Percentiles rank a stretch among this genome's conserved stretches.
These are phyloP conservation scores for Mediolabrus comicus DNA, from an alignment of 108 stramenopile species.

Conservation along the genomic window DNA sequence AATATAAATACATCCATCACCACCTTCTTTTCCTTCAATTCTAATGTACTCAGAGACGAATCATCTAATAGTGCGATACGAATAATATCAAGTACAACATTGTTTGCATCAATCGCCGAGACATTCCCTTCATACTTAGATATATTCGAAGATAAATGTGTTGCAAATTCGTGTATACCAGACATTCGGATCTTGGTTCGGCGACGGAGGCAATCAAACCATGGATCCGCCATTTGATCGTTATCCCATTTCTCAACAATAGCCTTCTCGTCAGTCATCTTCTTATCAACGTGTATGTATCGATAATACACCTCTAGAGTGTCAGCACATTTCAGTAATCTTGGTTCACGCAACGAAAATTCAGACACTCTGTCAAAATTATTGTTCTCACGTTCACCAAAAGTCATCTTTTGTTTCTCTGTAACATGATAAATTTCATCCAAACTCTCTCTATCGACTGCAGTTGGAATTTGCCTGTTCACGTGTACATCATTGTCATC, in stretches of 20 bases:
- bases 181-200: not conserved
- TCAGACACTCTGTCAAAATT: constrained; percentile 4
- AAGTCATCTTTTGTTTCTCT: not conserved
- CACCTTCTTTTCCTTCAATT: too few relatives aligned
- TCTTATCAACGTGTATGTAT: not conserved
- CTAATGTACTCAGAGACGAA: too few relatives aligned
- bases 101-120: too few relatives aligned
- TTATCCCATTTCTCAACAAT: not conserved
- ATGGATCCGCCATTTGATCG: not conserved
- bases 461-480: not conserved
- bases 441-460: not conserved
- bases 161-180: not conserved
- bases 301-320: constrained; percentile 9
- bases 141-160: too few relatives aligned
- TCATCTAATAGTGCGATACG: too few relatives aligned
- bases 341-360: constrained; percentile 13
- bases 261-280: not conserved
- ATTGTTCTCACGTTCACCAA: not conserved
- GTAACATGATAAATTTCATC: not conserved
- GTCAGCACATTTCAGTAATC: not conserved
- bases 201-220: constrained; percentile 11
- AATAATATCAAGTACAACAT: too few relatives aligned
- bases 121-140: too few relatives aligned
- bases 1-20: not conserved
- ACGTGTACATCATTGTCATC: not conserved